A percentile compares a stretch with the other conserved stretches of the same genome.
These are phyloP conservation scores for Ulmus americana DNA, from an alignment of 331 rosid species.

Conservation along the genomic window DNA sequence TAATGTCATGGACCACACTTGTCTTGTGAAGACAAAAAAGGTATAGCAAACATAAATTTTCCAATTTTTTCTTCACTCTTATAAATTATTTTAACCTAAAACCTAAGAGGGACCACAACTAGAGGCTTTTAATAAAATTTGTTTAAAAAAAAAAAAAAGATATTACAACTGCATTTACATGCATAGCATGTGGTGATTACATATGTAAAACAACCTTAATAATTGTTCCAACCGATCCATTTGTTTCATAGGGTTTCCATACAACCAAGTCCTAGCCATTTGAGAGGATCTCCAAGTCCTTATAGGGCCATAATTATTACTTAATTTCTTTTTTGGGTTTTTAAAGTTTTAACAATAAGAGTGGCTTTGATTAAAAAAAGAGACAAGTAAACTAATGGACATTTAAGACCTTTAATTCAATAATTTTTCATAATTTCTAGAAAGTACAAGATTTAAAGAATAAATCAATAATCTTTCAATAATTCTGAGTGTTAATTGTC, in stretches of 20 bases:
- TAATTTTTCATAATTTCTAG: background rate
- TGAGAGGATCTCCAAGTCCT: no score
- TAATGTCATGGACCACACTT: slow-evolving; percentile 19
- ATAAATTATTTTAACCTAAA: background rate
- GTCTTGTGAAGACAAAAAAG: slow-evolving; percentile 1
- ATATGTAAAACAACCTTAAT: background rate
- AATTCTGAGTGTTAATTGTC: no score
- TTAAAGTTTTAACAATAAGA: background rate
- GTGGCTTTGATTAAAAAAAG: background rate
- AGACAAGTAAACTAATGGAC: background rate
- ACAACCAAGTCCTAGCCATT: background rate
- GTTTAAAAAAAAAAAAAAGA: background rate
- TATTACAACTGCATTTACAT: background rate
- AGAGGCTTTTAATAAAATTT: background rate
- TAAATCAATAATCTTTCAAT: no score
- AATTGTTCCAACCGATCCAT: background rate
- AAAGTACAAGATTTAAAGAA: no score
- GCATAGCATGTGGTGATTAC: background rate
- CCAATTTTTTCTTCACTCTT: background rate
- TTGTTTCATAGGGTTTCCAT: background rate
- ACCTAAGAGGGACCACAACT: background rate
- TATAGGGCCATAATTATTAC: background rate
- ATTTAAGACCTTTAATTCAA: background rate
- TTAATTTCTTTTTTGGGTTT: background rate
- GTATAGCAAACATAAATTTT: slow-evolving; percentile 8